These are phyloP conservation scores for Fraxinus nigra DNA, from an alignment of 305 asterid species.

Conservation along the genomic window DNA sequence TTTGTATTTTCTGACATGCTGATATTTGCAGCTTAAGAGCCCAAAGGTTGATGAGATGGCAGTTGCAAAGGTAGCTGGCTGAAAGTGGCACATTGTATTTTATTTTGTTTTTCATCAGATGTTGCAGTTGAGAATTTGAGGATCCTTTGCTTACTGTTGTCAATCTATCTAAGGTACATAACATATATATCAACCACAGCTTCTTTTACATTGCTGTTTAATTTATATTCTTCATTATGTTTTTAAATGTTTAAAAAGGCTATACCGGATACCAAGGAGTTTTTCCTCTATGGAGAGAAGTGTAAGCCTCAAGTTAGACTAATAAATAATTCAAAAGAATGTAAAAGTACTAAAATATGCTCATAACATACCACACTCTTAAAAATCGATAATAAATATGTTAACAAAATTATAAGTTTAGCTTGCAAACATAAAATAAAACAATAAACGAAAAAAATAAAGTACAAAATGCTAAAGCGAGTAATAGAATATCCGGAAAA, in stretches of 20 bases:
- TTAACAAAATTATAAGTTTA: not conserved
- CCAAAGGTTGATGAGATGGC: constrained; percentile 48
- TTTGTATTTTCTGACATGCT: constrained; percentile 14
- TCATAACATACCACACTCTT: not conserved
- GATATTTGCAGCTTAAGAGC: constrained; percentile 44
- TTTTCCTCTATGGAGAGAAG: not conserved
- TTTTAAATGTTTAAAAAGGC: not conserved
- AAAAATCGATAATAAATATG: not conserved
- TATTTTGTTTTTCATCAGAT: not conserved
- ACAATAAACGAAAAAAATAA: not conserved
- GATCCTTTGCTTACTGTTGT: not conserved
- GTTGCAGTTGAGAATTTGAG: constrained; percentile 1
- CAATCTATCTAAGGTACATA: not conserved
- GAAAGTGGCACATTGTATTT: not conserved
- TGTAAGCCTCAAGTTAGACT: not conserved
- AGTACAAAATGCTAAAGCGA: not conserved
- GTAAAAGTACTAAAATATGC: not conserved
- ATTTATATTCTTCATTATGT: not conserved
- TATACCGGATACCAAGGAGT: not conserved
- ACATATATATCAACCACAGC: not conserved
- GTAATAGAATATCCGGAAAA: not conserved
- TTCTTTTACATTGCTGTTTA: not conserved
- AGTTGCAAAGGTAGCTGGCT: constrained; percentile 42
- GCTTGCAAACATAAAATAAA: not conserved
- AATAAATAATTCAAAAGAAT: not conserved